phyloP scores from a whole-genome alignment of 2,329 filamentous ascomycete genomes.

The Hypoxylon sp. region DNA sequence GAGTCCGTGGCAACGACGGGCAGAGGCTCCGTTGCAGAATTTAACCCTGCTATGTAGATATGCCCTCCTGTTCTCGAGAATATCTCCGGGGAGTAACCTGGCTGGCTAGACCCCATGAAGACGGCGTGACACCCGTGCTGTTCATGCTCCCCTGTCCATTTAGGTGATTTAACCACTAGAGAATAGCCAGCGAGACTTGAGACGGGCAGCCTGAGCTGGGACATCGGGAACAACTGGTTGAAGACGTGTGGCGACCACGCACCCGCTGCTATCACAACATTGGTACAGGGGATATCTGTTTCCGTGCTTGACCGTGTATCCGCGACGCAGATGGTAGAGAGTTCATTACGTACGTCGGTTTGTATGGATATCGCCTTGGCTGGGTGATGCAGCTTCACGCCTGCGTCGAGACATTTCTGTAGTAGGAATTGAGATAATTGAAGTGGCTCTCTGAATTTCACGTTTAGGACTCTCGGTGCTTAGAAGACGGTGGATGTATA shows the following conservation, averaged over 20 bases:
- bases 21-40: constrained; percentile 72
- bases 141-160: constrained; percentile 64
- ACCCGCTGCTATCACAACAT: constrained; percentile 77
- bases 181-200: constrained; percentile 79
- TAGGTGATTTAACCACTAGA: constrained; percentile 74
- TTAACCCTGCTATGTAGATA: constrained; percentile 82
- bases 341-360: constrained; percentile 64
- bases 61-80: constrained; percentile 77
- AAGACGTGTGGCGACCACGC: constrained; percentile 81
- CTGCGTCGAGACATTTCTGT: constrained; percentile 67
- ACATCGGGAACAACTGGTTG: constrained; percentile 72
- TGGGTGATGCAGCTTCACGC: constrained; percentile 77
- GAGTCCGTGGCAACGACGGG: constrained; percentile 69
- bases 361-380: constrained; percentile 68
- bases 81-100: constrained; percentile 76
- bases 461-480: constrained; percentile 7
- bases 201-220: constrained; percentile 69
- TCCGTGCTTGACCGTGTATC: constrained; percentile 61
- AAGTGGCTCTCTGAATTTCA: constrained; percentile 70
- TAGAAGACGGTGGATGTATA: neutral
- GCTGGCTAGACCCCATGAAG: constrained; percentile 69
- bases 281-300: constrained; percentile 72
- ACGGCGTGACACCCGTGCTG: constrained; percentile 73
- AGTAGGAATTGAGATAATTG: constrained; percentile 77
- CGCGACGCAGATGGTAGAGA: constrained; percentile 68